A percentile compares a stretch with the other conserved stretches of the same genome.
Conservation (phyloP, 2,329 filamentous ascomycete species). For the Claviceps sp. region DNA sequence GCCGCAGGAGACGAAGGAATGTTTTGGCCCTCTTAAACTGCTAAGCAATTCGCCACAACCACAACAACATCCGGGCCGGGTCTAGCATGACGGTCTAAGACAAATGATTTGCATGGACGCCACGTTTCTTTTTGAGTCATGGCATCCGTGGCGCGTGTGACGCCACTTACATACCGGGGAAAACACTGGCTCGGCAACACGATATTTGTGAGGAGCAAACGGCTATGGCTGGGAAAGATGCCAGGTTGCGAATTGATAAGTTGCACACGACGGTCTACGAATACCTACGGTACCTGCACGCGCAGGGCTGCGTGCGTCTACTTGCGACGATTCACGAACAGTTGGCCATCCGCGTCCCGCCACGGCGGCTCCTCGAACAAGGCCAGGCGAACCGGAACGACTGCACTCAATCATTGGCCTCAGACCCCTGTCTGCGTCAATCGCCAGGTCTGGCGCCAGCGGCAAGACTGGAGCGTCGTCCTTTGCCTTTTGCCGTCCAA, state of each 20-base stretch:
- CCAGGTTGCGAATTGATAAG: too few species aligned
- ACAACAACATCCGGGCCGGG: background rate
- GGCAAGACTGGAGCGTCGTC: background rate
- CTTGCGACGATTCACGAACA: background rate
- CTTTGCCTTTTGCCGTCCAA: background rate
- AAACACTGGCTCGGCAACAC: background rate
- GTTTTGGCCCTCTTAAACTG: too few species aligned
- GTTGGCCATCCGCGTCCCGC: background rate
- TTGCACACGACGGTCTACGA: background rate
- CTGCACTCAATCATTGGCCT: background rate
- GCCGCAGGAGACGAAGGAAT: background rate
- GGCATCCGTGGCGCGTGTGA: background rate
- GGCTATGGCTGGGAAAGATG: too few species aligned
- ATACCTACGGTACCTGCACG: too few species aligned
- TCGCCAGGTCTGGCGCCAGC: background rate
- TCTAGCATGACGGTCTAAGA: background rate
- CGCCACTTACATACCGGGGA: background rate
- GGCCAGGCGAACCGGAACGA: background rate
- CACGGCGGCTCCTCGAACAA: background rate
- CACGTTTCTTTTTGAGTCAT: background rate
- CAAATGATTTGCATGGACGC: background rate
- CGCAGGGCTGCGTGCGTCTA: too few species aligned
- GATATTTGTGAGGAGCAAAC: background rate
- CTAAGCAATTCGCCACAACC: too few species aligned
- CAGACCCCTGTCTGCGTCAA: background rate